Base-by-base conservation (phyloP, 441 rosid genomes). In the Mallotus japonicus region DNA sequence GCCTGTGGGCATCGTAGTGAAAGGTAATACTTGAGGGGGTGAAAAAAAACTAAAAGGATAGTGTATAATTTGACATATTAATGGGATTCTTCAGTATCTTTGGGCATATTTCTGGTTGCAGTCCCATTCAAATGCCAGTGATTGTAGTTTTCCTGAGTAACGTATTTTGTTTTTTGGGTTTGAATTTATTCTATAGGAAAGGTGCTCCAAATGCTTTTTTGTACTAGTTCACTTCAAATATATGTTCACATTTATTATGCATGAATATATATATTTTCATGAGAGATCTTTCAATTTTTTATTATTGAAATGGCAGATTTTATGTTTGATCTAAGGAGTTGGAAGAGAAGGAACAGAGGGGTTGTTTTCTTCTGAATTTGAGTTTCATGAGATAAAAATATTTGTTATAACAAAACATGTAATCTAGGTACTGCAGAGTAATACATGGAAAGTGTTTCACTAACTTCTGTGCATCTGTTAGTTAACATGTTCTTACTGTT, bases 1-100 rank as follows among this genome's bases (percentile, higher is more conserved):
- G 99, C 99, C 77, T 90, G 92, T 81, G 97, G 99, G 70, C 80
- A 62, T 20, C 94, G 88, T 62, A 73, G 79, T 85, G 96, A 96
- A 72, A 94, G 99, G 99, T 96, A 93, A 76, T 69, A 65, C 24
- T 70, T 73, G 32, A 28, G 32, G 32, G 32, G 32, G 3, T 0
- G 3, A 56, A 70, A 73, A 67, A 24, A 62, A 67, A 34, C 53
- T 15, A 34, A 65, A 32, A 11, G 44, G 55, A 24, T 34, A 28
- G 42, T 3, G 1, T 62, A 24, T 7, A 34, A 6, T 66, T 80
- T 24, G 55, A 50, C 47, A 73, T 67, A 53, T 54, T 72, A 12
- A 0, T 50, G 37, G 22, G 50, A 19, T 20, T 40, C 37, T 59
- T n/a, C 34, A 76, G 79, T 73, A 17, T 58, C 44, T 59, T 40